Base-by-base conservation (phyloP, 2,329 filamentous ascomycete species). In the Harringtonia lauricola region DNA sequence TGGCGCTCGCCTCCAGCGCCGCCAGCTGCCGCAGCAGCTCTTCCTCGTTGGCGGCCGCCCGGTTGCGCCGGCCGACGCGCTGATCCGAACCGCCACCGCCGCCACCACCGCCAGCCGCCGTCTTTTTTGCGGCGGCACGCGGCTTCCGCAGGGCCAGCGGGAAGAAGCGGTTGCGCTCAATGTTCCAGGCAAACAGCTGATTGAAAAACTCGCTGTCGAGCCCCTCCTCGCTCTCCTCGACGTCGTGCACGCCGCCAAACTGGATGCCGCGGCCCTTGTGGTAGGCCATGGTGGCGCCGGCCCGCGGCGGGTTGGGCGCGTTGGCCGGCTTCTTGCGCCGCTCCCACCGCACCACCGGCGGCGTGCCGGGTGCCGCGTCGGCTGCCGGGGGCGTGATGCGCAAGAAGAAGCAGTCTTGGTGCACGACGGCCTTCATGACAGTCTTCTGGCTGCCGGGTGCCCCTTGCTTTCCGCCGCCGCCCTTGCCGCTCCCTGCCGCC, bases 171-270 rank as follows among this genome's bases (percentile, higher is more conserved):
- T 98, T 98, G 47, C 90, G 78, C 56, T 96, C 92, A 49, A 95
- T 80, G 57, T 94, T 95, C 86, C 89, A 96, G 6, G 89, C 85
- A 56, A 85, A 94, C 21, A 96, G 65, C 44, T 81, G 76, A 55
- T 95, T 90, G 67, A 96, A 98, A 64, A 98, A 98, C 60, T 95
- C 89, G 57, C 86, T 94, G 43, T 98, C 90, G 52, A 98, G 94
- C 4, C 86, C 88, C 60, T 98, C 92, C 59, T 95, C 89, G 51
- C 78, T 90, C 58, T 89, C 76, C 60, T 94, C 87, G 0, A 94
- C 83, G 53, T 95, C 89, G 55, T 95, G 87, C 4, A 98, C 92
- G 42, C 92, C 92, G 36, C 92, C 92, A 59, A 96, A 96, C 55
- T 87, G 66, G 45, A 98, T 90, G 1, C 92, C 92, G 48, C 92